Conservation (phyloP, 2,329 filamentous ascomycete genomes). For the Colletotrichum noveboracense region DNA sequence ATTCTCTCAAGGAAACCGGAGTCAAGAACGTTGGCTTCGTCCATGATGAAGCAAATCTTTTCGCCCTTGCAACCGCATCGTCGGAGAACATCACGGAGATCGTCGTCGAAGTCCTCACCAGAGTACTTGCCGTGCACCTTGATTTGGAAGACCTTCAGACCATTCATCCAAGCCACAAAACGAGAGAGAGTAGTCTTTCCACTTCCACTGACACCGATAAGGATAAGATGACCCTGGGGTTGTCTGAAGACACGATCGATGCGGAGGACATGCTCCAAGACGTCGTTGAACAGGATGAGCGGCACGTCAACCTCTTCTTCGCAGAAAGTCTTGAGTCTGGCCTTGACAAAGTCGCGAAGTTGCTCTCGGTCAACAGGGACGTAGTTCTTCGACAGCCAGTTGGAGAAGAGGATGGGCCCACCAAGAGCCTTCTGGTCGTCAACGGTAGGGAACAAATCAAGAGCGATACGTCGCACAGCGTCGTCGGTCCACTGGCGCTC, state of each 20-base stretch:
- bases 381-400: conserved; percentile 99
- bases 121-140: conserved; percentile 99
- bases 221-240: conserved; percentile 95
- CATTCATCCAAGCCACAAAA: conserved; percentile 99
- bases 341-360: conserved; percentile 96
- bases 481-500: conserved; percentile 96
- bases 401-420: conserved; percentile 96
- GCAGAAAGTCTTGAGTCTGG: conserved; percentile 95
- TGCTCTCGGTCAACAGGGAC: conserved; percentile 95
- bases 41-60: conserved; percentile 99
- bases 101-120: conserved; percentile 97
- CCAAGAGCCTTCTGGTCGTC: conserved; percentile 88
- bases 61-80: conserved; percentile 97
- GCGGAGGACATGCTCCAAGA: conserved; percentile 94
- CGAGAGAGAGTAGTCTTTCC: conserved; percentile 98
- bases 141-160: conserved; percentile 98
- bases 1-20: conserved; percentile 98
- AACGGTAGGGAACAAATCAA: conserved; percentile 94
- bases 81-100: conserved; percentile 90
- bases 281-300: conserved; percentile 98
- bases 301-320: conserved; percentile 99
- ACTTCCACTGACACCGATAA: conserved; percentile 98
- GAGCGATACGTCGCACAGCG: conserved; percentile 81
- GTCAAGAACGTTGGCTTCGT: conserved; percentile 97
- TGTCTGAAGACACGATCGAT: conserved; percentile 99